These are phyloP conservation scores for Chloranthus sessilifolius DNA, from an alignment of 164 flowering plant species.

Conservation along the genomic window DNA sequence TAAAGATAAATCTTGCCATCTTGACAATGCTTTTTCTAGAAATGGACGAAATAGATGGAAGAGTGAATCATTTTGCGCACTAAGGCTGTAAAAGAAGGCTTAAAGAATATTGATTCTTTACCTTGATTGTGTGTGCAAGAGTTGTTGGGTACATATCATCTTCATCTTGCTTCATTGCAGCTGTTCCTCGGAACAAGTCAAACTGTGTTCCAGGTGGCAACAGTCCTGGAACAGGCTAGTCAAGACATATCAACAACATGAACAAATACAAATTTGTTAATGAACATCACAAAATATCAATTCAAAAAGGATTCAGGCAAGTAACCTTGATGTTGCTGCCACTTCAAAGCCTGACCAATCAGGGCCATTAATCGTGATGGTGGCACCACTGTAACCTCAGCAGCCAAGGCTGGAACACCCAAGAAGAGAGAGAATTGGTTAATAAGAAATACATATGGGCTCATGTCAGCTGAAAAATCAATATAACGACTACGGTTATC, in stretches of 20 bases:
- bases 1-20: no score
- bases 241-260: constrained; percentile 4
- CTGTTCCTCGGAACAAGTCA: constrained; percentile 95
- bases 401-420: constrained; percentile 63
- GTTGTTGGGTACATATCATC: constrained; percentile 88
- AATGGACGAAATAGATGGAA: no score
- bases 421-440: background rate
- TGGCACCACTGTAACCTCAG: constrained; percentile 93
- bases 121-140: constrained; percentile 88
- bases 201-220: constrained; percentile 99
- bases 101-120: no score
- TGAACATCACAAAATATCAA: no score
- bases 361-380: constrained; percentile 97
- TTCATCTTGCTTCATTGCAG: constrained; percentile 99
- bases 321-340: constrained; percentile 99
- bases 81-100: no score
- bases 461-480: no score
- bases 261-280: no score
- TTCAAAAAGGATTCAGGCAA: background rate
- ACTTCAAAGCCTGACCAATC: constrained; percentile 95
- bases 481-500: no score
- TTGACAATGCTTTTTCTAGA: no score
- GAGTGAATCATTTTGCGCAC: no score
- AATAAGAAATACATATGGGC: no score
- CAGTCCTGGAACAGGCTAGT: constrained; percentile 50